These are phyloP conservation scores for Erysimum cheiri DNA, from an alignment of 441 rosid genomes.

Conservation along the genomic window DNA sequence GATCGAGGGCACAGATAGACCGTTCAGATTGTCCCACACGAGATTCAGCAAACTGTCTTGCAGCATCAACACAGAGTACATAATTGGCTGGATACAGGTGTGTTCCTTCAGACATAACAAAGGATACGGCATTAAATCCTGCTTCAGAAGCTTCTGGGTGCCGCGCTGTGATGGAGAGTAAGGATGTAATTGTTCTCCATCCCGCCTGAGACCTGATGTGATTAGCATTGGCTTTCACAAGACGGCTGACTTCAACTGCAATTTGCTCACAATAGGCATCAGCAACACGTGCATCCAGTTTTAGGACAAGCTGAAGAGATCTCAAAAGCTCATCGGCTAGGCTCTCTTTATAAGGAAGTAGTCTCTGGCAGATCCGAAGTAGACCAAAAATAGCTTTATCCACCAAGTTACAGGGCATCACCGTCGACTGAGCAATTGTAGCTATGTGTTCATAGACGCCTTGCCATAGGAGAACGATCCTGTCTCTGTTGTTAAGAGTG, in stretches of 20 bases:
- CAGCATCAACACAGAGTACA: constrained; percentile 76
- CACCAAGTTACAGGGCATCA: constrained; percentile 86
- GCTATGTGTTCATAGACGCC: constrained; percentile 96
- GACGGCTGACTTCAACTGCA: constrained; percentile 87
- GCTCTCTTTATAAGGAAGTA: constrained; percentile 95
- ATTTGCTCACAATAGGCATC: constrained; percentile 97
- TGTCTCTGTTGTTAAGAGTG: constrained; percentile 91
- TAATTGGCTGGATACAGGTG: constrained; percentile 81
- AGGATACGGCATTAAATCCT: constrained; percentile 79
- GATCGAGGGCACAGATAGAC: constrained; percentile 76
- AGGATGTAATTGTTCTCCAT: constrained; percentile 88
- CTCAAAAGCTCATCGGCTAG: constrained; percentile 92
- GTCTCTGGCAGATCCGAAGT: constrained; percentile 87
- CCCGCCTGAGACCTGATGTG: constrained; percentile 93
- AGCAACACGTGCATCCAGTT: constrained; percentile 96
- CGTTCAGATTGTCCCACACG: constrained; percentile 90
- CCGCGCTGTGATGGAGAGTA: constrained; percentile 88
- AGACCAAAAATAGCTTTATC: constrained; percentile 98
- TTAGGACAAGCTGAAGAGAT: constrained; percentile 89
- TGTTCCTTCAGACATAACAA: constrained; percentile 83
- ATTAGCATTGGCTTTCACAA: constrained; percentile 92
- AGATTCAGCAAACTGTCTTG: constrained; percentile 97
- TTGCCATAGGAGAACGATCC: constrained; percentile 91
- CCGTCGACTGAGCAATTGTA: constrained; percentile 87
- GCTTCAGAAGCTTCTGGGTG: constrained; percentile 97